Evolutionary conservation across 2,329 filamentous ascomycete species (phyloP).

Genomic region (Colletotrichum sp.): DNA sequence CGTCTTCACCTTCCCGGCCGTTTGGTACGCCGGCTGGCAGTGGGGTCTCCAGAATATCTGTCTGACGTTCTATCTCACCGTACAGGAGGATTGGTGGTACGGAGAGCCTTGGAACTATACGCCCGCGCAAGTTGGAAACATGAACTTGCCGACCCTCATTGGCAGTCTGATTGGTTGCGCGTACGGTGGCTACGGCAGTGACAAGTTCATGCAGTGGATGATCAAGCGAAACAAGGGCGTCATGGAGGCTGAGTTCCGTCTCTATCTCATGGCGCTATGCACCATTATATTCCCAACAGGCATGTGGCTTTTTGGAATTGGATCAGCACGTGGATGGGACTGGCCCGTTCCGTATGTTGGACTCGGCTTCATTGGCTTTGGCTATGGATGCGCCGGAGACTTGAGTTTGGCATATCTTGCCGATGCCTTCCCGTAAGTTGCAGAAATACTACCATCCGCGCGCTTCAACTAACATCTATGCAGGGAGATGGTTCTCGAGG

Average conservation of each 20-base stretch:
- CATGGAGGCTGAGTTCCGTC: conserved; percentile 59
- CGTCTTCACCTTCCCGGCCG: conserved; percentile 62
- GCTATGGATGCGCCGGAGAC: conserved; percentile 63
- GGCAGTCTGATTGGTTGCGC: conserved; percentile 60
- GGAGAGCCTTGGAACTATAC: conserved; percentile 59
- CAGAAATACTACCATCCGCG: fast-evolving
- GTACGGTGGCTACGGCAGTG: conserved; percentile 62
- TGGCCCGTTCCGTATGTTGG: conserved; percentile 61
- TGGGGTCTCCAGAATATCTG: conserved; percentile 67
- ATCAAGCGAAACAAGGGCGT: conserved; percentile 57
- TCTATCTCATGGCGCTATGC: conserved; percentile 56
- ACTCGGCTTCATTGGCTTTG: conserved; percentile 62
- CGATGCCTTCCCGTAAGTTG: conserved; percentile 51
- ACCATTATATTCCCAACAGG: conserved; percentile 54
- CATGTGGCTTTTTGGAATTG: conserved; percentile 58
- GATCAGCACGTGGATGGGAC: conserved; percentile 51
- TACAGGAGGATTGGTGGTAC: conserved; percentile 62
- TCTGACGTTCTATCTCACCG: conserved; percentile 62
- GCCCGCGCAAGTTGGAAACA: conserved; percentile 58
- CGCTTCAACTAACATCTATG: background rate
- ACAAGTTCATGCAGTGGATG: conserved; percentile 61
- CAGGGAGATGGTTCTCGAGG: conserved; percentile 58
- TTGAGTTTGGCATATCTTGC: conserved; percentile 59
- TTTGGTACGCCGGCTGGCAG: conserved; percentile 61
- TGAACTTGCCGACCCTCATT: conserved; percentile 61